phyloP scores from a whole-genome alignment of 2,329 filamentous ascomycete species.

The Cladorrhinum sp. region DNA sequence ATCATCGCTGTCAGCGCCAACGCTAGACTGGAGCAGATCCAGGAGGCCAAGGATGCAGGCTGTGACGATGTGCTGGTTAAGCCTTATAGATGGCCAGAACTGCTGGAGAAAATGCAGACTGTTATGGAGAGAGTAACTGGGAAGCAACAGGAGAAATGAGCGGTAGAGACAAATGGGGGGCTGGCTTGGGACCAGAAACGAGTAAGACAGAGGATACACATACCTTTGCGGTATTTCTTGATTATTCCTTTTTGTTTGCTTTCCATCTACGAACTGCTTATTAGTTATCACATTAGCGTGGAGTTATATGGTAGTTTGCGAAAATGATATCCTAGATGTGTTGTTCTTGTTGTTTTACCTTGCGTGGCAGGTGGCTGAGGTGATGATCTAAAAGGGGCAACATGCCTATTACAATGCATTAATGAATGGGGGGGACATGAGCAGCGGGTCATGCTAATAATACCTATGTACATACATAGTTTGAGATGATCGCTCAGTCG shows the following conservation, averaged over 20 bases:
- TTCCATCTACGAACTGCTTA: not conserved
- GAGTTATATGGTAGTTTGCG: not conserved
- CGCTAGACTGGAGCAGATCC: constrained; percentile 60
- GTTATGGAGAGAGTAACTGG: constrained; percentile 36
- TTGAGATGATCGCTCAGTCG: no score
- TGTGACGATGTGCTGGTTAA: constrained; percentile 69
- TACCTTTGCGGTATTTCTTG: not conserved
- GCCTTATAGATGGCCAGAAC: constrained; percentile 62
- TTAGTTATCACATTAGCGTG: no score
- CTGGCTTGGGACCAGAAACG: no score
- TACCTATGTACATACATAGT: no score
- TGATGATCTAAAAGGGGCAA: no score
- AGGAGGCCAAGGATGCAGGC: constrained; percentile 48
- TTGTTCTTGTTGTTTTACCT: not conserved
- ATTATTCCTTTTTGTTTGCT: not conserved
- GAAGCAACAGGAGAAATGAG: no score
- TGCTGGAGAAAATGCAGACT: constrained; percentile 57
- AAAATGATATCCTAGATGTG: not conserved
- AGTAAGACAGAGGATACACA: not conserved
- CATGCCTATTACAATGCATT: no score
- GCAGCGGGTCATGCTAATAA: no score
- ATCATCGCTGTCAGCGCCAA: constrained; percentile 69
- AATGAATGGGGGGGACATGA: no score
- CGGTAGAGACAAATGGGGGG: no score
- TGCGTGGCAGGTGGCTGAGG: no score